A percentile compares a stretch with the other conserved stretches of the same genome.
These are phyloP conservation scores for Fraxinus nigra DNA, from an alignment of 305 asterid species.

Conservation along the genomic window DNA sequence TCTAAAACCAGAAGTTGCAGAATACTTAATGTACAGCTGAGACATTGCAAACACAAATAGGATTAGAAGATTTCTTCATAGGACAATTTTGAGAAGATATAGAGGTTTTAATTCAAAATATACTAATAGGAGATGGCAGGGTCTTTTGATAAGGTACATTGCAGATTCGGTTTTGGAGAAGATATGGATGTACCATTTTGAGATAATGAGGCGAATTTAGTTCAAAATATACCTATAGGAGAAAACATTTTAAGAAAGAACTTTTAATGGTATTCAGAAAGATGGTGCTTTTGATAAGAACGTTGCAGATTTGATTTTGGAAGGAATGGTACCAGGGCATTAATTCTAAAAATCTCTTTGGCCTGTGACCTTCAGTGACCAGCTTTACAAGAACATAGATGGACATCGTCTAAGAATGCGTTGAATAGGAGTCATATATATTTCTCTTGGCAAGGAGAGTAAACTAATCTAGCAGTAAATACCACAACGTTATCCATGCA, in stretches of 20 bases:
- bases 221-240: neutral
- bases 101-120: neutral
- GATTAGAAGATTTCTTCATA: neutral
- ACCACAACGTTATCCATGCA: neutral
- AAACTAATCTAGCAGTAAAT: neutral
- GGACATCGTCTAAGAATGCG: neutral
- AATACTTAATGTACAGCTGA: neutral
- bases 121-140: neutral
- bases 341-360: neutral
- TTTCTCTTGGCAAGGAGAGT: neutral
- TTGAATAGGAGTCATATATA: neutral
- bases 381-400: neutral
- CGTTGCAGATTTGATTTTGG: neutral
- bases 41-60: neutral
- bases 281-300: neutral
- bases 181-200: neutral
- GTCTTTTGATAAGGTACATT: neutral
- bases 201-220: neutral
- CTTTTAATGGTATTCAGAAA: neutral
- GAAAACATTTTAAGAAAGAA: neutral
- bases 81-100: neutral
- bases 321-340: neutral
- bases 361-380: neutral
- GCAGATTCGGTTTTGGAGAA: neutral
- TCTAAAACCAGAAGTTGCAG: slow-evolving; percentile 1